Conservation (phyloP, 805 yeast species). For the Helenozyma baotianmanensis region DNA sequence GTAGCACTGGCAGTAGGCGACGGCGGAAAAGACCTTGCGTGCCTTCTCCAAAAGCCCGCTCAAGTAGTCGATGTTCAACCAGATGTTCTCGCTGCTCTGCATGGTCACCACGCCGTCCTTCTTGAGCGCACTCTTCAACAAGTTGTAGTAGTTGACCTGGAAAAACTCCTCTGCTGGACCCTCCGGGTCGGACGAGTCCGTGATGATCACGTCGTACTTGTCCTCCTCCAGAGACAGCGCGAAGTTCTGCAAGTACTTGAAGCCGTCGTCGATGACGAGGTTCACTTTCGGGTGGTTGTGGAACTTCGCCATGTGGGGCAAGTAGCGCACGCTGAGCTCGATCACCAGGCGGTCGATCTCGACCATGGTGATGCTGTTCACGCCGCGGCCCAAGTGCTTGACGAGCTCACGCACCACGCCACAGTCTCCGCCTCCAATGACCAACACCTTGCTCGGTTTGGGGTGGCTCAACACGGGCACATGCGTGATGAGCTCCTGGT, state of each 20-base stretch:
- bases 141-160: constrained; percentile 68
- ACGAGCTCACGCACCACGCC: constrained; percentile 88
- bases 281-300: constrained; percentile 62
- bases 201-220: constrained; percentile 77
- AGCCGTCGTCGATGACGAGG: constrained; percentile 76
- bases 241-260: constrained; percentile 55
- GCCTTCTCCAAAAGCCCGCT: constrained; percentile 45
- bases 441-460: constrained; percentile 69
- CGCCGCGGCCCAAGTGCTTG: constrained; percentile 51
- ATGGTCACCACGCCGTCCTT: constrained; percentile 68
- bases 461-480: constrained; percentile 76
- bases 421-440: constrained; percentile 96
- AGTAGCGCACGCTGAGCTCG: constrained; percentile 60
- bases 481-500: constrained; percentile 89
- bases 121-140: constrained; percentile 59
- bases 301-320: constrained; percentile 71
- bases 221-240: constrained; percentile 26
- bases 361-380: constrained; percentile 67
- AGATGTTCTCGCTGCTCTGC: constrained; percentile 72
- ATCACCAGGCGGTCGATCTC: constrained; percentile 88
- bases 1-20: constrained; percentile 68
- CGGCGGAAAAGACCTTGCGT: constrained; percentile 52
- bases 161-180: constrained; percentile 93
- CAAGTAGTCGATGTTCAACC: constrained; percentile 62
- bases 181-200: constrained; percentile 93